Base-by-base conservation (phyloP, 2,329 filamentous ascomycete genomes). In the Xylaria hypoxylon region DNA sequence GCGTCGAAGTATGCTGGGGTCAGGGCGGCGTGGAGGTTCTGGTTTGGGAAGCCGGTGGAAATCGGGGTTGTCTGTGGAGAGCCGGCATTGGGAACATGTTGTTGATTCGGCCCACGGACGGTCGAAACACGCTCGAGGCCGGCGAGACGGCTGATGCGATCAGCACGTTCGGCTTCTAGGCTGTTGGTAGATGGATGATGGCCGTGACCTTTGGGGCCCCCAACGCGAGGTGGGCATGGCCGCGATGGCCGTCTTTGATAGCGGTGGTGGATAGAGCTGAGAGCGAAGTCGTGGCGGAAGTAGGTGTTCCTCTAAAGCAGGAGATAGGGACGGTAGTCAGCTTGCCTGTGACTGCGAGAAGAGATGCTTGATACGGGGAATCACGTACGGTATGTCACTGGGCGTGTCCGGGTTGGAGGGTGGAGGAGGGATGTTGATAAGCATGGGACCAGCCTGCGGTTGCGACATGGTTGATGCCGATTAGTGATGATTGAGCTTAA, bases 181-280 rank as follows among this genome's bases (percentile, higher is more conserved):
- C 91, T 95, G 71, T 87, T 91, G 60, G 88, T 87, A 22, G 89
- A 91, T 6, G 87, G 80, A 71, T 86, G 82, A 73, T 87, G 84
- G 74, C 88, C 80, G 77, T 89, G 82, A 73, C 86, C 82, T 57
- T 88, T 87, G 48, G 80, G 79, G 44, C 80, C 79, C 68, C 84
- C 83, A 86, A 84, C 64, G 79, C 79, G 65, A 87, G 85, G 31
- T 89, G 87, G 31, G 90, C 85, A 76, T 94, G 89, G 70, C 95
- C 95, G 67, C 93, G 92, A 76, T 97, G 93, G 73, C 95, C 95
- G 77, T 98, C 95, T 80, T 97, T 97, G 85, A 97, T 97, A 58
- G 95, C 95, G 13, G 93, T 96, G 19, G 95, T 97, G 17, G 93
- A 97, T 53, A 98, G 87, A 45, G 94, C 90, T 28, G 93, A 97